Evolutionary conservation across 192 early-diverging fungal genomes (phyloP).

Genomic region (Backusella australiensis): DNA sequence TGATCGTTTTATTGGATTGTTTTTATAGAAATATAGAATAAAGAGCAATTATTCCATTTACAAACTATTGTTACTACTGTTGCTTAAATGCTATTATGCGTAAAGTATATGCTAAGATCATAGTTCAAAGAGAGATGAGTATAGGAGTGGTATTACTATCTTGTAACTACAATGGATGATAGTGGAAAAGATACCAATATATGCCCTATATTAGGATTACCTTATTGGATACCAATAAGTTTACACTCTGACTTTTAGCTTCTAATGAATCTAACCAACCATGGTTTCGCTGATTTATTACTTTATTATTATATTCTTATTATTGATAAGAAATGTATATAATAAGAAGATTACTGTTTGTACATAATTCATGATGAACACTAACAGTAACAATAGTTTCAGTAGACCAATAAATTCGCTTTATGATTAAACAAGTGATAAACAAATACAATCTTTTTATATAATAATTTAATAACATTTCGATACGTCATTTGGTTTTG

Average conservation of each 20-base stretch:
- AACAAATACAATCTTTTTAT: background rate
- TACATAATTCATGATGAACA: background rate
- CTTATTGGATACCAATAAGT: background rate
- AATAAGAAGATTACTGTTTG: background rate
- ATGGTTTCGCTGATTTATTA: background rate
- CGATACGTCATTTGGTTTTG: background rate
- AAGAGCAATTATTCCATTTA: background rate
- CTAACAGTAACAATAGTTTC: background rate
- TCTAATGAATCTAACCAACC: conserved; percentile 2
- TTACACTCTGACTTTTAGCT: conserved; percentile 4
- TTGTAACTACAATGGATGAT: no score
- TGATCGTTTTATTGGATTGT: background rate
- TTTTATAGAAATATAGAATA: background rate
- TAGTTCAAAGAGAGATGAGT: background rate
- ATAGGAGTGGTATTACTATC: background rate
- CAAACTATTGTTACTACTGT: background rate
- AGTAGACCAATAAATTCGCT: background rate
- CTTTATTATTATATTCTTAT: background rate
- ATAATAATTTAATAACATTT: background rate
- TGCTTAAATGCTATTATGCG: background rate
- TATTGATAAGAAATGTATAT: background rate
- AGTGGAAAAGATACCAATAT: background rate
- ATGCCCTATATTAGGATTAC: background rate
- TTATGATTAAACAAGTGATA: background rate
- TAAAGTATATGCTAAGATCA: background rate